Evolutionary conservation across 768 basidiomycete genomes (phyloP).

Genomic region (Lactifluus piperatus): DNA sequence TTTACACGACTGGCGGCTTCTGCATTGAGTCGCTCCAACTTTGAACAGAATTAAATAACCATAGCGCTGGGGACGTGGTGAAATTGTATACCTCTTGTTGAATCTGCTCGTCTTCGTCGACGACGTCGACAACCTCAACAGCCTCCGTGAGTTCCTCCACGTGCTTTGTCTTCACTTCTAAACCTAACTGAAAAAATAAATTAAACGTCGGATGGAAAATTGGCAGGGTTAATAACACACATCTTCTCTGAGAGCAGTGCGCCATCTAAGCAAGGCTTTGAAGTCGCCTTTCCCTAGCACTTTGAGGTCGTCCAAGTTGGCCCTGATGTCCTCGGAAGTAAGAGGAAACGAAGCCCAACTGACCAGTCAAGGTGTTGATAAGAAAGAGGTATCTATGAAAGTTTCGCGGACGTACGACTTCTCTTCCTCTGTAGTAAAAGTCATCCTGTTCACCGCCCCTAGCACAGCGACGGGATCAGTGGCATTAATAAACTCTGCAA

Average conservation of each 20-base stretch:
- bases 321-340: constrained; percentile 71
- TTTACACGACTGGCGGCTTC: constrained; percentile 68
- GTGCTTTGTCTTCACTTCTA: constrained; percentile 72
- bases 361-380: constrained; percentile 4
- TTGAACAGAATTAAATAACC: constrained; percentile 9
- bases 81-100: constrained; percentile 65
- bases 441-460: constrained; percentile 68
- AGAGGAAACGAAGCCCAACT: constrained; percentile 69
- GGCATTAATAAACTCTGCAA: constrained; percentile 59
- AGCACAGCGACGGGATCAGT: constrained; percentile 72
- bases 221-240: constrained; percentile 32
- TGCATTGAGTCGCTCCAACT: constrained; percentile 79
- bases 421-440: constrained; percentile 77
- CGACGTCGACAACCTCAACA: constrained; percentile 52
- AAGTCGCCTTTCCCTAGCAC: constrained; percentile 98
- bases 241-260: constrained; percentile 80
- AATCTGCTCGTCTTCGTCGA: constrained; percentile 86
- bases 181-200: constrained; percentile 48
- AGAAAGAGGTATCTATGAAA: not conserved
- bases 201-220: not conserved
- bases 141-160: constrained; percentile 69
- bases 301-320: constrained; percentile 87
- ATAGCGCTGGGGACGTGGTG: constrained; percentile 4
- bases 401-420: constrained; percentile 44
- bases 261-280: constrained; percentile 88